Percentiles rank a stretch among this genome's conserved stretches.
phyloP scores from a whole-genome alignment of 106 monocot genomes.

The Dendrobium officinale region DNA sequence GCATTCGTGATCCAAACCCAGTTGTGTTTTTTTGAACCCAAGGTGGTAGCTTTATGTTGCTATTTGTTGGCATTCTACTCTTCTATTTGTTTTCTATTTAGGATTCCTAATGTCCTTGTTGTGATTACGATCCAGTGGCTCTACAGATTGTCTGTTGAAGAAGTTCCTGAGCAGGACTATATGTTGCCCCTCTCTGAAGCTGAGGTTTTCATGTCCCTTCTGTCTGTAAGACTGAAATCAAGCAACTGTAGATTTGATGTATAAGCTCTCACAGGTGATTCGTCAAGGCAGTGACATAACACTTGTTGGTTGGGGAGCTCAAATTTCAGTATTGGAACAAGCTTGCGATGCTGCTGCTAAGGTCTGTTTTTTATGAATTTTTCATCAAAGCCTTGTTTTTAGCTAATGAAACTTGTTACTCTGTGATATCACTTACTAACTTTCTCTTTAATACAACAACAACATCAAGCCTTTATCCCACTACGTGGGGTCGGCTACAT shows the following conservation, averaged over 20 bases:
- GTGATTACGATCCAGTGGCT: conserved; percentile 48
- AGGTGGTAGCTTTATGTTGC: conserved; percentile 34
- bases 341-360: conserved; percentile 84
- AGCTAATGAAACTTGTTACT: not conserved
- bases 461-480: not conserved
- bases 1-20: conserved; percentile 95
- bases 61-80: not conserved
- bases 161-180: conserved; percentile 90
- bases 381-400: not conserved
- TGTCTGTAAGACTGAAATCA: not conserved
- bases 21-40: conserved; percentile 96
- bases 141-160: conserved; percentile 86
- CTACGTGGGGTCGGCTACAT: too few relatives aligned
- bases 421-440: not conserved
- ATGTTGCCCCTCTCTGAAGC: conserved; percentile 93
- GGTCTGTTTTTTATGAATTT: conserved; percentile 31
- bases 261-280: conserved; percentile 47
- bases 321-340: conserved; percentile 82
- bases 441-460: too few relatives aligned
- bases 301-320: conserved; percentile 98
- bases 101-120: not conserved
- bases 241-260: not conserved
- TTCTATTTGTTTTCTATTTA: too few relatives aligned
- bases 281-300: conserved; percentile 90
- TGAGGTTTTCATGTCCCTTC: conserved; percentile 43